These are phyloP conservation scores for Russula sp. DNA, from an alignment of 768 basidiomycete species.

Conservation along the genomic window DNA sequence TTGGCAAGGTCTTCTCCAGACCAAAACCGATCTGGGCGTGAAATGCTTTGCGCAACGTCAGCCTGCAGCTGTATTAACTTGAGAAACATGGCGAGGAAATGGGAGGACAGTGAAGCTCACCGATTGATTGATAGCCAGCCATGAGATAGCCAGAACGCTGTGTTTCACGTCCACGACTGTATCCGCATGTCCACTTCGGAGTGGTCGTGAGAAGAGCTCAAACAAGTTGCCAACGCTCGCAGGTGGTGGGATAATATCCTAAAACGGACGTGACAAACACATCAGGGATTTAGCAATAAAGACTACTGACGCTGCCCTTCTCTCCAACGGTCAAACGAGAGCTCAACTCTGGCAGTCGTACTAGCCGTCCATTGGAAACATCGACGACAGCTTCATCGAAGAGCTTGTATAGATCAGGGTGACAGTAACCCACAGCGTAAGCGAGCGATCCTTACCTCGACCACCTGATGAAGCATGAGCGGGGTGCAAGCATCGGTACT, in stretches of 20 bases:
- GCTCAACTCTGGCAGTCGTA: conserved; percentile 71
- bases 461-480: conserved; percentile 41
- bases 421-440: conserved; percentile 5
- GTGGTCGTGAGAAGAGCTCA: conserved; percentile 40
- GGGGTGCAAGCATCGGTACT: conserved; percentile 12
- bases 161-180: conserved; percentile 70
- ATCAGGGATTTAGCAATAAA: not conserved
- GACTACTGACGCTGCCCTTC: conserved; percentile 53
- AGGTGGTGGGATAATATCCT: conserved; percentile 66
- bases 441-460: conserved; percentile 55
- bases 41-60: conserved; percentile 46
- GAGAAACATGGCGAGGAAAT: not conserved
- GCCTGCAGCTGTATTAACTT: conserved; percentile 49
- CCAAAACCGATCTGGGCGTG: conserved; percentile 76
- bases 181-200: conserved; percentile 42
- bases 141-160: conserved; percentile 72
- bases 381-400: conserved; percentile 80
- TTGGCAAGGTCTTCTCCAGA: conserved; percentile 54
- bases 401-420: conserved; percentile 43
- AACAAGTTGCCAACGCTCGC: conserved; percentile 42
- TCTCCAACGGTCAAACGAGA: conserved; percentile 73
- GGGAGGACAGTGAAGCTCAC: conserved; percentile 37
- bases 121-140: conserved; percentile 85
- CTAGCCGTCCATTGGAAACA: conserved; percentile 54
- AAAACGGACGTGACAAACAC: conserved; percentile 15